Conservation (phyloP, 257 asterid species). For the Henckelia pumila region DNA sequence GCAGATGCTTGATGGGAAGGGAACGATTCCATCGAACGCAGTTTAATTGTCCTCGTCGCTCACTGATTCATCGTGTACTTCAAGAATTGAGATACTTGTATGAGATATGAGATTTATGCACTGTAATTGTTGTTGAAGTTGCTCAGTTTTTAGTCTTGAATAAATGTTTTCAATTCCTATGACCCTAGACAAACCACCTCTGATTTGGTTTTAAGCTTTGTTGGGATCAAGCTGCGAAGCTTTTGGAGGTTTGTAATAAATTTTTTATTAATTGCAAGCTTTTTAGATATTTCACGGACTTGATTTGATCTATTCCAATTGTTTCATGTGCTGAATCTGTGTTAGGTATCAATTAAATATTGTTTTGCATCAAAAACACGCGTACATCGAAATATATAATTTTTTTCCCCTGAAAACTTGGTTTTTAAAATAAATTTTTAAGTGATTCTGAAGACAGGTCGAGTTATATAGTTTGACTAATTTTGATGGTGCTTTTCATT, state of each 20-base stretch:
- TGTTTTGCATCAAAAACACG: neutral
- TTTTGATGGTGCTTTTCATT: neutral
- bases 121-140: slow-evolving; percentile 13
- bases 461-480: neutral
- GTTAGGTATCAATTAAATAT: no score
- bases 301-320: neutral
- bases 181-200: neutral
- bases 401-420: neutral
- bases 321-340: neutral
- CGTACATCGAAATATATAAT: neutral
- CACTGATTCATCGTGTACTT: slow-evolving; percentile 21
- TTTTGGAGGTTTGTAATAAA: neutral
- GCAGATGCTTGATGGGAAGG: slow-evolving; percentile 56
- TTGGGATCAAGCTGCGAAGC: neutral
- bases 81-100: neutral
- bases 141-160: neutral
- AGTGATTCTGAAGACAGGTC: neutral
- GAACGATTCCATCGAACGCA: slow-evolving; percentile 18
- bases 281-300: neutral
- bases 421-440: no score
- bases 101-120: slow-evolving; percentile 24
- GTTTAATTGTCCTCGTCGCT: slow-evolving; percentile 16
- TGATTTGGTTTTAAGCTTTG: neutral
- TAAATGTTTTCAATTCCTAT: neutral
- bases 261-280: no score